Conservation (phyloP, 1,284 basidiomycete species). For the Cutaneotrichosporon cavernicola region DNA sequence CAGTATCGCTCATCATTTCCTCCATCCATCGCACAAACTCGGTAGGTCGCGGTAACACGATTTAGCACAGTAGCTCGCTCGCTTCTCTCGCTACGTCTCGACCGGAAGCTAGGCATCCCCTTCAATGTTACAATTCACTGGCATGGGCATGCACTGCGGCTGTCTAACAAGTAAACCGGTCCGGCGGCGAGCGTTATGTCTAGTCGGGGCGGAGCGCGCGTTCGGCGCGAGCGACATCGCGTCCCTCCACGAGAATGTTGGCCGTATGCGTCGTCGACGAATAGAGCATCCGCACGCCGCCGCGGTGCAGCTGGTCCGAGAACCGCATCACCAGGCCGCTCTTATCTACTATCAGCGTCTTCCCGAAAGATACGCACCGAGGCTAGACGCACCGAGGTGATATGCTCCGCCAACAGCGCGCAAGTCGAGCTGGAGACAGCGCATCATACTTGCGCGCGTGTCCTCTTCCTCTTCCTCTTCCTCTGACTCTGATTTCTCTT, state of each 20-base stretch:
- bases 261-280: conserved; percentile 80
- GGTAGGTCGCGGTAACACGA: no score
- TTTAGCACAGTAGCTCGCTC: no score
- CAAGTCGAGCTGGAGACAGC: conserved; percentile 50
- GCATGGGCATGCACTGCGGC: background rate
- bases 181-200: no score
- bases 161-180: background rate
- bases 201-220: conserved; percentile 24
- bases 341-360: conserved; percentile 32
- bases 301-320: conserved; percentile 66
- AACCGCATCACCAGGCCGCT: conserved; percentile 70
- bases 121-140: background rate
- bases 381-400: conserved; percentile 16
- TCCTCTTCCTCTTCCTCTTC: background rate
- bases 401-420: conserved; percentile 23
- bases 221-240: conserved; percentile 41
- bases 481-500: conserved; percentile 1
- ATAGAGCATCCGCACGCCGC: conserved; percentile 77
- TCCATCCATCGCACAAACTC: no score
- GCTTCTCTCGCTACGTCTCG: no score
- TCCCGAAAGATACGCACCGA: background rate
- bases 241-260: conserved; percentile 62
- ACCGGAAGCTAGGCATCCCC: no score
- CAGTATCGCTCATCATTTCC: no score
- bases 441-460: conserved; percentile 26